phyloP scores from a whole-genome alignment of 2,329 filamentous ascomycete species.

The Apiospora rasikravindrae region DNA sequence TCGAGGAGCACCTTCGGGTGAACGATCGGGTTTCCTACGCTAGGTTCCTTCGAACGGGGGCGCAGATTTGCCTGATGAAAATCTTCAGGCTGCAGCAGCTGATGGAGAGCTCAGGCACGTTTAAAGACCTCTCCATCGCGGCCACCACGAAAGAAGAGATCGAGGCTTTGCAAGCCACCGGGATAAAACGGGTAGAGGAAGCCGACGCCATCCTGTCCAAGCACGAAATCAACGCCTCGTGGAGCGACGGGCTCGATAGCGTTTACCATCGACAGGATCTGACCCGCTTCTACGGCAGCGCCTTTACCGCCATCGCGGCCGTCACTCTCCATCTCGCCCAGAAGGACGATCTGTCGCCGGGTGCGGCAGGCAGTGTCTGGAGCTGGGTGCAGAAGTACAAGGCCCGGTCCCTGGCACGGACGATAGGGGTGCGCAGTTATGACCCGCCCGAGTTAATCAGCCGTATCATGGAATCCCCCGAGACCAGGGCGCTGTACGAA shows the following conservation, averaged over 20 bases:
- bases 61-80: not conserved
- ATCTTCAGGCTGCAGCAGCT: not conserved
- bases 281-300: not conserved
- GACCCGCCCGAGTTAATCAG: not conserved
- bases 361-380: not conserved
- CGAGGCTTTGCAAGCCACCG: not conserved
- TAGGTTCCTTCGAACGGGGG: not conserved
- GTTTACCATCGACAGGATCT: not conserved
- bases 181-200: not conserved
- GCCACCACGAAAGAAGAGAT: not conserved
- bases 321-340: not conserved
- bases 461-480: not conserved
- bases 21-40: not conserved
- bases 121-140: too few species aligned
- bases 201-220: not conserved
- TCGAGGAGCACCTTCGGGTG: not conserved
- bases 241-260: not conserved
- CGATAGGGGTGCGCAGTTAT: not conserved
- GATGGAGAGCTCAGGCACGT: not conserved
- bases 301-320: not conserved
- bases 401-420: not conserved
- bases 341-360: not conserved
- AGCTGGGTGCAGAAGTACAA: conserved; percentile 4
- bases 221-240: not conserved
- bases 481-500: not conserved